Evolutionary conservation across 78 protist species (phyloP).

Genomic region (Dictyostelium discoideum): DNA sequence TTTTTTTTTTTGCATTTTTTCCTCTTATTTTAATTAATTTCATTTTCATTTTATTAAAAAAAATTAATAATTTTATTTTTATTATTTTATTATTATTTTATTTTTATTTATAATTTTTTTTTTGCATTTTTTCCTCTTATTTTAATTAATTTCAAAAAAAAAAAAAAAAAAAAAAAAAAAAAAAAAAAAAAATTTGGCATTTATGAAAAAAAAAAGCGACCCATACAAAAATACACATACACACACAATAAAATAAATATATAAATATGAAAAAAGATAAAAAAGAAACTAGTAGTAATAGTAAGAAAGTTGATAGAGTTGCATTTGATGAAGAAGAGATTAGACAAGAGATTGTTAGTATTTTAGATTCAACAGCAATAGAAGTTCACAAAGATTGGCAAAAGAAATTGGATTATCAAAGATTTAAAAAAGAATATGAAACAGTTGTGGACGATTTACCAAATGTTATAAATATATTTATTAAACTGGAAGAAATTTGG

Average conservation of each 20-base stretch:
- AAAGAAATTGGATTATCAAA: background rate
- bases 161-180: too few relatives aligned
- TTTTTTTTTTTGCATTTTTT: too few relatives aligned
- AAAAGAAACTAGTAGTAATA: background rate
- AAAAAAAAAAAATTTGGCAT: too few relatives aligned
- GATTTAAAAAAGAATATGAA: background rate
- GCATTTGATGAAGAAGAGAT: background rate
- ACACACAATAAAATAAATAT: background rate
- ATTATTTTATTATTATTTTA: too few relatives aligned
- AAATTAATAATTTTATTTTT: too few relatives aligned
- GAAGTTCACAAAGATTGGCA: background rate
- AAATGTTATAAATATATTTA: background rate
- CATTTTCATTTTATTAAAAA: too few relatives aligned
- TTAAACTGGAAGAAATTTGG: background rate
- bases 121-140: too few relatives aligned
- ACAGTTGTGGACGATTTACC: background rate
- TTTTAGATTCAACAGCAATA: background rate
- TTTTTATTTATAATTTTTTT: too few relatives aligned
- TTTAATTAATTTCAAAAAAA: too few relatives aligned
- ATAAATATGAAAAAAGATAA: background rate
- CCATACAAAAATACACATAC: background rate
- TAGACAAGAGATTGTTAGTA: background rate
- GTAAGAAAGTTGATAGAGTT: background rate
- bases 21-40: too few relatives aligned
- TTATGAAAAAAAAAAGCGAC: too few relatives aligned